Evolutionary conservation across 2,329 filamentous ascomycete genomes (phyloP).

Genomic region (Penicillium oxalicum): DNA sequence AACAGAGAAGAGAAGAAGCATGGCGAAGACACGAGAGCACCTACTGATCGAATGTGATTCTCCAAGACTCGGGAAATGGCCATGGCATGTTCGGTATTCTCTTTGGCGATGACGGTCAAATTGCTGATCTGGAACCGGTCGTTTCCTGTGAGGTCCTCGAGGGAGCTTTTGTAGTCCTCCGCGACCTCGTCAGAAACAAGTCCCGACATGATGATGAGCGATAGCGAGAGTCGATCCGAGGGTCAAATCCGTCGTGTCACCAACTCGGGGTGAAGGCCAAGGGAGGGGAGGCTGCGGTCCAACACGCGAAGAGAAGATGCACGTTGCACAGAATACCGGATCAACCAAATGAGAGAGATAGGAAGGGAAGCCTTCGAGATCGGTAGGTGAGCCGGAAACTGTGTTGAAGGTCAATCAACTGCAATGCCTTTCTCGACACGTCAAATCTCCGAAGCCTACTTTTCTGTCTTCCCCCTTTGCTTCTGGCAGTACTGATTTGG

Average conservation of each 20-base stretch:
- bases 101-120: constrained; percentile 92
- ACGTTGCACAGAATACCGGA: neutral
- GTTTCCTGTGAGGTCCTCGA: constrained; percentile 87
- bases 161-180: constrained; percentile 86
- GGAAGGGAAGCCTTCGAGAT: too few relatives aligned
- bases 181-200: constrained; percentile 74
- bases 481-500: too few relatives aligned
- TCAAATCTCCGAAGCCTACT: too few relatives aligned
- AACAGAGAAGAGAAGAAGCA: neutral
- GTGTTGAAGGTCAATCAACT: too few relatives aligned
- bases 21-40: constrained; percentile 35
- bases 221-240: neutral
- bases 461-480: neutral
- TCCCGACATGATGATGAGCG: constrained; percentile 53
- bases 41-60: constrained; percentile 91
- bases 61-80: constrained; percentile 86
- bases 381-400: too few relatives aligned
- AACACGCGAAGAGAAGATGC: neutral
- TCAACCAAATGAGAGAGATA: too few relatives aligned
- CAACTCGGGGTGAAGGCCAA: constrained; percentile 5
- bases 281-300: constrained; percentile 1
- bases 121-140: constrained; percentile 95
- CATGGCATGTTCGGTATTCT: constrained; percentile 92
- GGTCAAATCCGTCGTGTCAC: neutral
- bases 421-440: too few relatives aligned